phyloP scores from a whole-genome alignment of 805 yeast species.

The Lipomyces yamadae region DNA sequence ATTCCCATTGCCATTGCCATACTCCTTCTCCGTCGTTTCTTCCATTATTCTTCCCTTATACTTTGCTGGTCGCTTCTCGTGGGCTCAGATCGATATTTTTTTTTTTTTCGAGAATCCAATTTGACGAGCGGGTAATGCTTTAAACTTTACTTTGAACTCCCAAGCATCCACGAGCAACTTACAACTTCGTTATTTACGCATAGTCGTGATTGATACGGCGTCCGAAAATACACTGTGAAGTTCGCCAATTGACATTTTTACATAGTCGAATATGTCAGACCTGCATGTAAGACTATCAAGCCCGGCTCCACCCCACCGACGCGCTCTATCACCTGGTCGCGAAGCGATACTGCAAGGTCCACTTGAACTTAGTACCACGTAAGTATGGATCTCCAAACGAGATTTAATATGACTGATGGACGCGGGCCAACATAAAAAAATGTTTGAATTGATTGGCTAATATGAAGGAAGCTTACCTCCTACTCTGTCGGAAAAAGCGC shows the following conservation, averaged over 20 bases:
- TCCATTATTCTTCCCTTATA: neutral
- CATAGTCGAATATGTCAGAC: conserved; percentile 1
- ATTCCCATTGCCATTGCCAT: neutral
- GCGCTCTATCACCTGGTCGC: conserved; percentile 25
- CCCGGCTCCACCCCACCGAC: conserved; percentile 16
- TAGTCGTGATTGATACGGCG: neutral
- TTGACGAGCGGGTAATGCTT: neutral
- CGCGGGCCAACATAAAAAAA: too few species aligned
- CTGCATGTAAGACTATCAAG: neutral
- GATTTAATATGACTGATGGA: neutral
- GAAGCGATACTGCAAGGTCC: conserved; percentile 20
- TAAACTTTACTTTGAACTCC: too few species aligned
- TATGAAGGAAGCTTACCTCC: neutral
- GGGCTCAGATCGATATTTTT: neutral
- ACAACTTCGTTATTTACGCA: too few species aligned
- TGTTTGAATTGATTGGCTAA: neutral
- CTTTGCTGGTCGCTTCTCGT: neutral
- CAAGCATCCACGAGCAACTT: too few species aligned
- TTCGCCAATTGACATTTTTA: neutral
- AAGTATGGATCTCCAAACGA: neutral
- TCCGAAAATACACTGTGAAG: neutral
- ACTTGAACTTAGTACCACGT: conserved; percentile 10
- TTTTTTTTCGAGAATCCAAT: neutral
- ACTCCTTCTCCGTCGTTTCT: neutral
- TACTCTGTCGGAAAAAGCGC: conserved; percentile 4